phyloP scores from a whole-genome alignment of 2,329 filamentous ascomycete species.

The Phyllosticta citriasiana region DNA sequence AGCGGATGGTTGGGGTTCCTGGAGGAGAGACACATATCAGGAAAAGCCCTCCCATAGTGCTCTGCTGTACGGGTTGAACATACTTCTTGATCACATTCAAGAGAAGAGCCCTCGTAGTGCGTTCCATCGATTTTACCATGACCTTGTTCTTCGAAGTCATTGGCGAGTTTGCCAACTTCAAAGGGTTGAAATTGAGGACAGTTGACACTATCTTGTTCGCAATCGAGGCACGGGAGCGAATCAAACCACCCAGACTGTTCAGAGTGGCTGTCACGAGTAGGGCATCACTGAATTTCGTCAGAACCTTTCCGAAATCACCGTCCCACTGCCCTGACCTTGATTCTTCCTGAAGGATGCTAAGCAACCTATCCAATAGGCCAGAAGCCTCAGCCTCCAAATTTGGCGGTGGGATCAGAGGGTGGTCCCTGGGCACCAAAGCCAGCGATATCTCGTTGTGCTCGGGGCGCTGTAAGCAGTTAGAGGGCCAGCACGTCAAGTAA shows the following conservation, averaged over 20 bases:
- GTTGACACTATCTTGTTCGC: slow-evolving; percentile 78
- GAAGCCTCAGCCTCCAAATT: slow-evolving; percentile 88
- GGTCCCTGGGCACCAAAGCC: slow-evolving; percentile 72
- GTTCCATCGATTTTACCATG: slow-evolving; percentile 85
- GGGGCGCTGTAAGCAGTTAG: slow-evolving; percentile 43
- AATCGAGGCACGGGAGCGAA: slow-evolving; percentile 70
- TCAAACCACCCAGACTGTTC: slow-evolving; percentile 74
- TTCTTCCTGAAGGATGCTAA: slow-evolving; percentile 77
- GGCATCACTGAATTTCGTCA: slow-evolving; percentile 55
- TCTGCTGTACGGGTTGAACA: slow-evolving; percentile 16
- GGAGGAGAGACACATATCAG: background rate
- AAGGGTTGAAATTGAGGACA: slow-evolving; percentile 82
- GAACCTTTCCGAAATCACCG: slow-evolving; percentile 3
- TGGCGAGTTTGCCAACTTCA: slow-evolving; percentile 66
- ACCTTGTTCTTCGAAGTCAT: slow-evolving; percentile 73
- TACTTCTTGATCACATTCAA: slow-evolving; percentile 74
- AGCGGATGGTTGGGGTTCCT: slow-evolving; percentile 75
- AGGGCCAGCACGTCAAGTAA: background rate
- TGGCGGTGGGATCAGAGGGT: slow-evolving; percentile 66
- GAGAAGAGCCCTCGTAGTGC: slow-evolving; percentile 76
- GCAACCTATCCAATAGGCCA: slow-evolving; percentile 78
- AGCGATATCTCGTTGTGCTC: slow-evolving; percentile 78
- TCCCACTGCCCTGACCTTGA: slow-evolving; percentile 51
- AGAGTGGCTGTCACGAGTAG: slow-evolving; percentile 83
- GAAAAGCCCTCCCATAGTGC: background rate